Evolutionary conservation across 352 stramenopile species (phyloP).

Genomic region (Phytopythium montanum): DNA sequence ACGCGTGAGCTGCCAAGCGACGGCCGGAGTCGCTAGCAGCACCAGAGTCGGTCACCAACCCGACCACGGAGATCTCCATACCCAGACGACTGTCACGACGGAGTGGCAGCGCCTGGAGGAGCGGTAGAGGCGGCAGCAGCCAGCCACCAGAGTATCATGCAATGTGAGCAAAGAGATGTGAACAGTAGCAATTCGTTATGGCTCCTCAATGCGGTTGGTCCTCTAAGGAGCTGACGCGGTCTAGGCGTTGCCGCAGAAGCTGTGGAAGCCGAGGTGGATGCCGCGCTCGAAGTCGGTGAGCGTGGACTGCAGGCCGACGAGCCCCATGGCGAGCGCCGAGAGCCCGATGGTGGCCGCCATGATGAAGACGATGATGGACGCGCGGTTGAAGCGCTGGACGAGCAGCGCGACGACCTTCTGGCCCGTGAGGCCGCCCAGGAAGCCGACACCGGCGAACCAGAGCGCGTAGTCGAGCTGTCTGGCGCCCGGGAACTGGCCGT

Average conservation of each 20-base stretch:
- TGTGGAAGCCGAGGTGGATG: slow-evolving; percentile 58
- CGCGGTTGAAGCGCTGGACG: slow-evolving; percentile 88
- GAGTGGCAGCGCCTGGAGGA: no score
- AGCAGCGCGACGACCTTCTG: slow-evolving; percentile 86
- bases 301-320: slow-evolving; percentile 57
- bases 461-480: slow-evolving; percentile 90
- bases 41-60: slow-evolving; percentile 20
- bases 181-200: no score
- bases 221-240: background rate
- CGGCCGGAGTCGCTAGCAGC: background rate
- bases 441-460: slow-evolving; percentile 89
- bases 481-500: slow-evolving; percentile 68
- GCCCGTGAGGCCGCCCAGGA: slow-evolving; percentile 71
- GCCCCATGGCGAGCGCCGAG: slow-evolving; percentile 65
- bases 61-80: background rate
- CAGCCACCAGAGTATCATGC: background rate
- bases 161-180: no score
- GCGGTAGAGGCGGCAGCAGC: background rate
- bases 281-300: slow-evolving; percentile 54
- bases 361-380: slow-evolving; percentile 82
- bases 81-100: background rate
- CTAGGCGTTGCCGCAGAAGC: slow-evolving; percentile 59
- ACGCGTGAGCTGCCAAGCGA: background rate
- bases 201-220: no score
- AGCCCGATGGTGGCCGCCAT: slow-evolving; percentile 66